phyloP scores from a whole-genome alignment of 2,329 filamentous ascomycete species.

The Diplodia scrobiculata region DNA sequence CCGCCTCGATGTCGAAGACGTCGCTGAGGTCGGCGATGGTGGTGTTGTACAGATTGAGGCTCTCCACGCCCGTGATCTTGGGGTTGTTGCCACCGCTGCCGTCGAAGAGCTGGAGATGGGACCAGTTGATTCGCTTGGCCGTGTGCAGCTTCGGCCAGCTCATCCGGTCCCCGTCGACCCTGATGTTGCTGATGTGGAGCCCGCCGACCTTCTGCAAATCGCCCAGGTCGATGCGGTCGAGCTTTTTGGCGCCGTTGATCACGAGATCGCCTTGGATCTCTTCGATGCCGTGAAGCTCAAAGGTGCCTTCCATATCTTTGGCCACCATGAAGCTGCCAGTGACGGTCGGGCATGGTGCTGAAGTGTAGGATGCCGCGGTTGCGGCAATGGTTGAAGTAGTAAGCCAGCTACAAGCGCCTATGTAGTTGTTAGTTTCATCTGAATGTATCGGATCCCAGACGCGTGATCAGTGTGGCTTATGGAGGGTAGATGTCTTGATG shows the following conservation, averaged over 20 bases:
- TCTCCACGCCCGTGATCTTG: neutral
- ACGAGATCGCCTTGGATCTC: neutral
- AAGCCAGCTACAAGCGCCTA: neutral
- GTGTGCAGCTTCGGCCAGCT: neutral
- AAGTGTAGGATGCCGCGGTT: neutral
- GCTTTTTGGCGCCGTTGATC: neutral
- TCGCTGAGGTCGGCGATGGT: neutral
- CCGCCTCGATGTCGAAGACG: neutral
- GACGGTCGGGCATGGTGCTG: constrained; percentile 8
- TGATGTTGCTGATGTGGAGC: neutral
- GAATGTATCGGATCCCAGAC: too few relatives aligned
- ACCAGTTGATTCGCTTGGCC: neutral
- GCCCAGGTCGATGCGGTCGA: neutral
- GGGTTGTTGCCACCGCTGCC: neutral
- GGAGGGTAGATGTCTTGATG: neutral
- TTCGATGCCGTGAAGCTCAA: neutral
- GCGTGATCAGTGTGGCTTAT: too few relatives aligned
- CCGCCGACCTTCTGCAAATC: constrained; percentile 1
- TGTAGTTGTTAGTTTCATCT: neutral
- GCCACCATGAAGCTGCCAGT: constrained; percentile 5
- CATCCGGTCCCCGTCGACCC: neutral
- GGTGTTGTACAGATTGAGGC: neutral
- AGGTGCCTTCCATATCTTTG: neutral
- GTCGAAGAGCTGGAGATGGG: neutral
- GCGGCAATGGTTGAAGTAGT: neutral